Conservation (phyloP, 768 basidiomycete genomes). For the Galerina sulciceps region DNA sequence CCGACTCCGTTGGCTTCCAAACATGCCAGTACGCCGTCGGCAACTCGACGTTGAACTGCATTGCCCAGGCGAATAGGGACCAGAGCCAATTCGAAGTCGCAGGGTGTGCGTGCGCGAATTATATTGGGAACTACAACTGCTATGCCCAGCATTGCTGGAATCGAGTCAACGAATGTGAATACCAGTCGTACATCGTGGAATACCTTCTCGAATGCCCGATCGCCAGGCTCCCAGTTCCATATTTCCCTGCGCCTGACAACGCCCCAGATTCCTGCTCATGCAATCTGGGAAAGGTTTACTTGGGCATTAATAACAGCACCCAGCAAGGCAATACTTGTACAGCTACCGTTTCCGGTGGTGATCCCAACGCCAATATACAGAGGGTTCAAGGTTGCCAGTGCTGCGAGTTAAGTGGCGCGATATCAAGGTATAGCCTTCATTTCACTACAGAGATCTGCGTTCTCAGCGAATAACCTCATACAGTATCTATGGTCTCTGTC, state of each 20-base stretch:
- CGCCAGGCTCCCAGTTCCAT: conserved; percentile 1
- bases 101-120: background rate
- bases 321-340: background rate
- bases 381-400: background rate
- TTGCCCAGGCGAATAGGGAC: background rate
- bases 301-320: background rate
- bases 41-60: background rate
- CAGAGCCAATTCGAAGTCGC: background rate
- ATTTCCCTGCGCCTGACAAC: background rate
- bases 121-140: conserved; percentile 1
- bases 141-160: conserved; percentile 2
- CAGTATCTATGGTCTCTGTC: background rate
- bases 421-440: background rate
- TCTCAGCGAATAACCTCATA: background rate
- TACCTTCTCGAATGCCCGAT: background rate
- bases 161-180: conserved; percentile 6
- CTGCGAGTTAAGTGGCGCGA: background rate
- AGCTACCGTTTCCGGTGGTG: too few relatives aligned
- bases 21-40: background rate
- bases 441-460: background rate
- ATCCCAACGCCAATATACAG: background rate
- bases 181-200: background rate
- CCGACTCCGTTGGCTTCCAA: background rate
- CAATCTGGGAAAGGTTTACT: conserved; percentile 2
- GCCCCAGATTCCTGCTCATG: conserved; percentile 3